Evolutionary conservation across 1,139 yeast genomes (phyloP), one percentile per base, ranked within the genome.

Genomic region (Pichia sp.): DNA sequence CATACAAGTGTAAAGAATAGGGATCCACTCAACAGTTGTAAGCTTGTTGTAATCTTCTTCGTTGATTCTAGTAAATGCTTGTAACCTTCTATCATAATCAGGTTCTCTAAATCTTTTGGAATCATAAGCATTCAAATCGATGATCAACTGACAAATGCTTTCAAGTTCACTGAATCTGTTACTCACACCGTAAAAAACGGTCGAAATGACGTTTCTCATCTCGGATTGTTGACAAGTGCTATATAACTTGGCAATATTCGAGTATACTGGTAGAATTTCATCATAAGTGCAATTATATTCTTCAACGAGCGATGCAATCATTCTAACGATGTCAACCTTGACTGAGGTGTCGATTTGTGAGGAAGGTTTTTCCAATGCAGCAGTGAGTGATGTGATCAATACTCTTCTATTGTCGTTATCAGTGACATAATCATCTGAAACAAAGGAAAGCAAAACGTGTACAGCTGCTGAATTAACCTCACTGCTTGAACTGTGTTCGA

Each of bases 51-150:
- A 87, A 3, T 70, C 60, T 0, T 65, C 67, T 57, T 88, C 95
- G 58, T 83, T 87, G 52, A 95, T 73, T 21, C 62, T 64, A 50
- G 80, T 79, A 66, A 81, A 93, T 0, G 95, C 89, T 7, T 75
- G 73, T 46, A 91, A 71, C 53, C 96, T 76, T 54, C 78, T 77
- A 54, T 83, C 93, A 66, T 85, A 93, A 68, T 95, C 96, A 42
- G 87, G 84, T 58, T 86, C 89, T 44, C 81, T 85, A 55, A 89
- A 71, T 54, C 89, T 76, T 45, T 72, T 78, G 1, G 67, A 64
- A 0, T 90, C 80, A 62, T 74, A 87, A 0, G 96, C 75, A 65
- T 91, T 91, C 56, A 93, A 70, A 34, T 82, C 88, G 3, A 70
- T 71, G 12, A 89, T 65, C 21, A 90, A 66, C 12, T 51, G 54